Conservation (phyloP, 352 stramenopile species). For the Phytophthora tentaculata region DNA sequence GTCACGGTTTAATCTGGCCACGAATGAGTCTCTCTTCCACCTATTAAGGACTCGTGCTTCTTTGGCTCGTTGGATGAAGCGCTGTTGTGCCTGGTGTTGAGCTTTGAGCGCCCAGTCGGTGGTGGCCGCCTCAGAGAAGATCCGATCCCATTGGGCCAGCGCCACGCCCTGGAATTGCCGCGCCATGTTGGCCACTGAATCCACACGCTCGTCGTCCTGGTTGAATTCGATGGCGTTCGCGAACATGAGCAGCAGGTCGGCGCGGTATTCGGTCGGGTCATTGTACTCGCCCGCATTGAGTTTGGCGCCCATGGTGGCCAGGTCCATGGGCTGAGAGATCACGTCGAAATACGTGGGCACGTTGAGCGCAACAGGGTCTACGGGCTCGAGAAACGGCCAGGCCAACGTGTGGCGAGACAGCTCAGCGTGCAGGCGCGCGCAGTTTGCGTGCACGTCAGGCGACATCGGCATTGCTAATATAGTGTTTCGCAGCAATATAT, state of each 20-base stretch:
- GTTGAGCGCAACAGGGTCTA: conserved; percentile 93
- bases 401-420: conserved; percentile 67
- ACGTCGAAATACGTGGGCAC: conserved; percentile 95
- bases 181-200: conserved; percentile 83
- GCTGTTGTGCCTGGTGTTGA: conserved; percentile 56
- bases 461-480: conserved; percentile 46
- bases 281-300: conserved; percentile 65
- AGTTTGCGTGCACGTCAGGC: conserved; percentile 54
- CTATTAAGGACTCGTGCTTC: conserved; percentile 49
- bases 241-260: conserved; percentile 86
- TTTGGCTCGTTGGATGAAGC: conserved; percentile 63
- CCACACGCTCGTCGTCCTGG: conserved; percentile 71
- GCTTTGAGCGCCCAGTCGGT: conserved; percentile 68
- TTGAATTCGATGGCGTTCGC: conserved; percentile 90
- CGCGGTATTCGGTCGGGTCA: conserved; percentile 57
- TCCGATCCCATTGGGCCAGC: conserved; percentile 56
- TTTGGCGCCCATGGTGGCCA: conserved; percentile 93
- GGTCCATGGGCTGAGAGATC: conserved; percentile 97
- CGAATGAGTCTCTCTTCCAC: conserved; percentile 86
- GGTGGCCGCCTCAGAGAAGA: conserved; percentile 69
- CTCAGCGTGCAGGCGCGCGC: conserved; percentile 67
- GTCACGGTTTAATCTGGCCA: conserved; percentile 78
- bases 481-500: no score
- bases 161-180: conserved; percentile 57
- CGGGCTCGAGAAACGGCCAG: conserved; percentile 93